Evolutionary conservation across 2,329 filamentous ascomycete species (phyloP), one percentile per base, ranked within the genome.

Genomic region (Diaporthe ilicicola): DNA sequence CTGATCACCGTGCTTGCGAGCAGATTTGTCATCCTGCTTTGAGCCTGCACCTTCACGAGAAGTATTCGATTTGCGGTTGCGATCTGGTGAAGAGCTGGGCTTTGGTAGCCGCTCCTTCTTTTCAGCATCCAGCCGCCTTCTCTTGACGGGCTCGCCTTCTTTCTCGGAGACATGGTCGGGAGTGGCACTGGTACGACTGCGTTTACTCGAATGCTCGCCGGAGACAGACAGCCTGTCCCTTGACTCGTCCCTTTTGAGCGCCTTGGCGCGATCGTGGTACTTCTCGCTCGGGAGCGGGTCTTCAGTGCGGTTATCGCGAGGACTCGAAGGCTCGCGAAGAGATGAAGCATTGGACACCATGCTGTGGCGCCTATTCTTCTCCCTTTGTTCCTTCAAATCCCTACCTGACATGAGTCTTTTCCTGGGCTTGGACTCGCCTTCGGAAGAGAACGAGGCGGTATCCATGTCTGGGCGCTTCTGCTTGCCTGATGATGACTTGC

Each of bases 341-440:
- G 84, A 84, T 4, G 89, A 89, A 37, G 85, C 81, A 54, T 83
- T 89, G 1, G 89, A 90, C 0, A 82, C 85, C 80, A 90, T 81
- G 76, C 89, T 91, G 54, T 86, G 83, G 8, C 89, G 87, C 22
- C 89, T 83, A 74, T 90, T 87, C 77, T 87, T 88, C 67, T 89
- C 86, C 22, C 87, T 83, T 76, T 90, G 88, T 12, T 87, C 87
- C 72, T 89, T 88, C 48, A 91, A 79, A 70, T 91, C 90, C 65
- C 86, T 87, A 44, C 90, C 90, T 0, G 90, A 91, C 24, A 92
- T 84, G 13, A 92, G 83, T 76, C 91, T 92, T 48, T 89, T 84
- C 29, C 90, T 82, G 2, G 89, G 89, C 76, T 91, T 92, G 10
- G 86, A 79, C 76, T 90, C 89, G 2, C 85, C 89, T 76, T 88